Evolutionary conservation across 768 basidiomycete genomes (phyloP), one percentile per base, ranked within the genome.

Genomic region (Leucocoprinus sp.): DNA sequence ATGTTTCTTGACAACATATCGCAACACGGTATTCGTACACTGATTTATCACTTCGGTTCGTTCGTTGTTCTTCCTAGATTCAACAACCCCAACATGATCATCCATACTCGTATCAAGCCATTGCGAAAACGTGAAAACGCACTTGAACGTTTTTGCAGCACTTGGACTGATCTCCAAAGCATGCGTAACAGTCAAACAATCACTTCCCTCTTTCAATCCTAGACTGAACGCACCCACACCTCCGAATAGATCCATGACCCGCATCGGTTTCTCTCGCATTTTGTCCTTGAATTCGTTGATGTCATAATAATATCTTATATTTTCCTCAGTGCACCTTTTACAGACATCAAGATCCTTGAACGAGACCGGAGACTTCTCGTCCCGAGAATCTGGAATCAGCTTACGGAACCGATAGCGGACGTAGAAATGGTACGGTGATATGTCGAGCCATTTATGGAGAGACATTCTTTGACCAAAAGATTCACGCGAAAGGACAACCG

Each of bases 161-260:
- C 82, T 84, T 0, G 86, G 84, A n/a, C 75, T 67, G 17, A 86
- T 79, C 52, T 91, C 88, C 35, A 88, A 61, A 0, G 79, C 74
- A 63, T 84, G 77, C 0, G 77, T 79, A 3, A 84, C 55, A 49
- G 75, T 69, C 40, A 84, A 51, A 42, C 74, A 77, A 3, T 67
- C 59, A 43, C 72, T 78, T 2, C 71, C 66, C 29, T 74, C 64
- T 12, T 72, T 70, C 61, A 87, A 60, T 0, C 75, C 83, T 15
- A 71, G 58, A 41, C 74, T 74, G 55, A 89, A 83, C 2, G 82
- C 78, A 4, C 84, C 84, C 11, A 68, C 70, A 5, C 75, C 76
- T 11, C 66, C 71, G 51, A 75, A 76, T 2, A 76, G 50, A 53
- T 76, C 75, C 15, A 76, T 53, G 3, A 64, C 62, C 1, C 55